Evolutionary conservation across 1,284 basidiomycete genomes (phyloP), one percentile per base, ranked within the genome.

Genomic region (Microbotryum violaceum): DNA sequence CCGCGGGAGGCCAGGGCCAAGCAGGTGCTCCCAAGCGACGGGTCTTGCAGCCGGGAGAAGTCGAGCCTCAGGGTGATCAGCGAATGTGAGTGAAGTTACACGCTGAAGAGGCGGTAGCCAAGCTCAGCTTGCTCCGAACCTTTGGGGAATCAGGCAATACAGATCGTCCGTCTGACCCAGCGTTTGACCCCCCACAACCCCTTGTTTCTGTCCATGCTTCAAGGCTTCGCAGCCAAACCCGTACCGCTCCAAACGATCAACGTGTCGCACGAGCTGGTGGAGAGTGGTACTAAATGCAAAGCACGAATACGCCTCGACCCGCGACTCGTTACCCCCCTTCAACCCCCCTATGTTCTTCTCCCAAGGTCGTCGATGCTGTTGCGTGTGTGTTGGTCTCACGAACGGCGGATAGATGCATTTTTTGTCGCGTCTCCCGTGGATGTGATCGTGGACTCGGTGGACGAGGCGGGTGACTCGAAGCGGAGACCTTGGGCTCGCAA

Each of bases 221-320:
- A 51, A 65, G 64, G 64, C 63, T 68, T 23, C 64, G 66, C 56
- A 63, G 61, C 23, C 66, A 68, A 58, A 68, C 66, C 14, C 61
- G 66, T 20, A 62, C 57, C 53, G 58, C 60, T 25, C 63, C 62
- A n/a, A 55, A 61, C 18, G 49, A 49, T 25, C 48, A 53, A 31
- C 63, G 63, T 49, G 37, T 56, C 29, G 10, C 45, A 10, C 64
- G 66, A 42, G 60, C 63, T n/a, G 56, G 54, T 57, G 61, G 59
- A 48, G 64, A 68, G 61, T 68, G 64, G 64, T 68, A 65, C 64
- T 68, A 58, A 48, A 49, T 44, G 18, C 21, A 47, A 49, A 44
- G 18, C n/a, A 8, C 25, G 21, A 3, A 5, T n/a, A 49, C 48
- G 14, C 21, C 48, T 49, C 12, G 18, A 49, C 27, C 16, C 3